Evolutionary conservation across 805 yeast genomes (phyloP).

Genomic region (Allodekkera sacchari): DNA sequence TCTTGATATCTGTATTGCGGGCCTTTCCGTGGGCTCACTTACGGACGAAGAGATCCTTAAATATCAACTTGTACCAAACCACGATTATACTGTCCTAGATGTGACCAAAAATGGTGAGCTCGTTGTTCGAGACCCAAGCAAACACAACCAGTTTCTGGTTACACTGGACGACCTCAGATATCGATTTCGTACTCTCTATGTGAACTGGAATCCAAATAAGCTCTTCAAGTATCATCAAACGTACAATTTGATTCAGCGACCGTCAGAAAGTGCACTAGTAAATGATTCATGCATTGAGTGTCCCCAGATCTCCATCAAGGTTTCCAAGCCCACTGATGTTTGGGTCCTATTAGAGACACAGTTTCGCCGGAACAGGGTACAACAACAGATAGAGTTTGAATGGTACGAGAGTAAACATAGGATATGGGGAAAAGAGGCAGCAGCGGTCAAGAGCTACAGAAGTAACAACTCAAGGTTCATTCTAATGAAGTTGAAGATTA

Average conservation of each 20-base stretch:
- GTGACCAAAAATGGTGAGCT: constrained; percentile 26
- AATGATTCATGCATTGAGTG: constrained; percentile 6
- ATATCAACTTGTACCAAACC: constrained; percentile 42
- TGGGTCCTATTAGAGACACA: constrained; percentile 48
- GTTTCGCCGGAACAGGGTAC: too few relatives aligned
- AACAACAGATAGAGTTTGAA: constrained; percentile 6
- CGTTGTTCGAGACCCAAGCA: too few relatives aligned
- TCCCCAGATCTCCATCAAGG: constrained; percentile 32
- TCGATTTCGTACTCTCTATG: constrained; percentile 46
- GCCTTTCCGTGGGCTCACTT: constrained; percentile 58
- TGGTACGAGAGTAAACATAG: constrained; percentile 24
- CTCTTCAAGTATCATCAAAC: constrained; percentile 8
- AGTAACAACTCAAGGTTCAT: constrained; percentile 26
- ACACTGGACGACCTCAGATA: too few relatives aligned
- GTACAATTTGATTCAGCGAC: constrained; percentile 18
- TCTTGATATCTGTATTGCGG: constrained; percentile 35
- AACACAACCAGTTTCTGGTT: too few relatives aligned
- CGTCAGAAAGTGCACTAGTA: constrained; percentile 28
- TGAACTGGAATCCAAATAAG: constrained; percentile 53
- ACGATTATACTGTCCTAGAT: constrained; percentile 62
- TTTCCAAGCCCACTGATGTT: constrained; percentile 25
- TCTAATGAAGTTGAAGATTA: constrained; percentile 14
- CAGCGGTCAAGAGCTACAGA: constrained; percentile 11
- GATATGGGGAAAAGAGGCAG: constrained; percentile 14
- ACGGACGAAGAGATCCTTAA: constrained; percentile 26